phyloP scores from a whole-genome alignment of 2,329 filamentous ascomycete species.

The Colletotrichum eremochloae region DNA sequence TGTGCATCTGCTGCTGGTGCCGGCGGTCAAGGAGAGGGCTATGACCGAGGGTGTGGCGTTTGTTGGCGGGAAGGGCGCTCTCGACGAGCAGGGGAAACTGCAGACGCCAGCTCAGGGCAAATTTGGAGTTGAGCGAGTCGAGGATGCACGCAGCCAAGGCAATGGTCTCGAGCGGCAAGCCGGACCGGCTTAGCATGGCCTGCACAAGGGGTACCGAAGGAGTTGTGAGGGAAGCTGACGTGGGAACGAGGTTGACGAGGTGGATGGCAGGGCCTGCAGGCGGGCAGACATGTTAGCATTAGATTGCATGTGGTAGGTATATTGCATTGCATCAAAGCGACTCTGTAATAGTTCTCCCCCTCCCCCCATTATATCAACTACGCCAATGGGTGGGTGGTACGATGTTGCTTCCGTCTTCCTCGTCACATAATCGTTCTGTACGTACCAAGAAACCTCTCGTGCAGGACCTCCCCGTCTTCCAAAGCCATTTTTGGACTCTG shows the following conservation, averaged over 20 bases:
- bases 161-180: constrained; percentile 71
- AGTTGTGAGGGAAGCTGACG: constrained; percentile 70
- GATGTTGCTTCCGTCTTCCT: constrained; percentile 3
- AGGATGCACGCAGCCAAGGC: constrained; percentile 76
- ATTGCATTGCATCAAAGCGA: constrained; percentile 44
- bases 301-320: constrained; percentile 30
- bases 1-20: constrained; percentile 61
- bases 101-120: constrained; percentile 73
- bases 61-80: constrained; percentile 47
- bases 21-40: constrained; percentile 48
- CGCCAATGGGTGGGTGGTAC: constrained; percentile 6
- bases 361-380: constrained; percentile 22
- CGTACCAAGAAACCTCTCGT: constrained; percentile 55
- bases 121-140: constrained; percentile 73
- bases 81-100: constrained; percentile 63
- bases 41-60: constrained; percentile 64
- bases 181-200: constrained; percentile 69
- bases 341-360: neutral
- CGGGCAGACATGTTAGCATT: constrained; percentile 37
- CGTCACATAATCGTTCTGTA: constrained; percentile 36
- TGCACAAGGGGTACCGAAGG: constrained; percentile 72
- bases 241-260: constrained; percentile 75
- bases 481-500: constrained; percentile 59
- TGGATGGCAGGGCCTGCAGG: constrained; percentile 73
- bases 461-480: constrained; percentile 60